Base-by-base conservation (phyloP, 345 rosid genomes). In the Reutealis trisperma region DNA sequence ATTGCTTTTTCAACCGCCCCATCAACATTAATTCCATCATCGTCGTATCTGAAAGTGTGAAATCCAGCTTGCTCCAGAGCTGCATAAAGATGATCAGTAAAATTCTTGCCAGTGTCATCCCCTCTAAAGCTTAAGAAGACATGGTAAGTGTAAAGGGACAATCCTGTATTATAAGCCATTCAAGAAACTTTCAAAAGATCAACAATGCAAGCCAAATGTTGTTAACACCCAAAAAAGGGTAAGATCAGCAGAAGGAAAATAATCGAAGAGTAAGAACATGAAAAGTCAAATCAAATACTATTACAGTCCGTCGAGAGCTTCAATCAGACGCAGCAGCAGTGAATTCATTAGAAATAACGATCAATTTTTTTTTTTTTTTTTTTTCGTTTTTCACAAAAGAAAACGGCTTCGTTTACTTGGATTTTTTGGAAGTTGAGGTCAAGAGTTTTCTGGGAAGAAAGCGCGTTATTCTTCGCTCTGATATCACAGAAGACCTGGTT, bases 1-100 rank as follows among this genome's bases (percentile, higher is more conserved):
- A 73, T 73, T 22, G 76, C 76, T 2, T 60, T 73, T 60, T 73
- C 15, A 6, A 24, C 6, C 16, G 44, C 67, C 1, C 3, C 24
- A 44, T 42, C n/a, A 41, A 58, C n/a, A 25, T 41, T 52, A 19
- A 72, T 41, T 41, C 54, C 75, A 41, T 71, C 9, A 34, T 59
- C 75, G 8, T 47, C 67, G n/a, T n/a, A n/a, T 73, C 76, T 73
- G 25, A 42, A 73, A 22, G 67, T 60, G 67, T 61, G 76, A 73
- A 73, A 42, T 45, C 76, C 76, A 22, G 67, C 22, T 44, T 25
- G 67, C 41, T 59, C 44, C n/a, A 73, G 22, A 60, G 76, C 76
- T 42, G 67, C 57, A 62, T 73, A 60, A 9, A 73, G 54, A 15
- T 73, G 76, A 45, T 73, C 76, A 8, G 24, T 60, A 18, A 60